Percentiles rank a stretch among this genome's conserved stretches.
Conservation (phyloP, 768 basidiomycete species). For the Lanmaoa rubissima region DNA sequence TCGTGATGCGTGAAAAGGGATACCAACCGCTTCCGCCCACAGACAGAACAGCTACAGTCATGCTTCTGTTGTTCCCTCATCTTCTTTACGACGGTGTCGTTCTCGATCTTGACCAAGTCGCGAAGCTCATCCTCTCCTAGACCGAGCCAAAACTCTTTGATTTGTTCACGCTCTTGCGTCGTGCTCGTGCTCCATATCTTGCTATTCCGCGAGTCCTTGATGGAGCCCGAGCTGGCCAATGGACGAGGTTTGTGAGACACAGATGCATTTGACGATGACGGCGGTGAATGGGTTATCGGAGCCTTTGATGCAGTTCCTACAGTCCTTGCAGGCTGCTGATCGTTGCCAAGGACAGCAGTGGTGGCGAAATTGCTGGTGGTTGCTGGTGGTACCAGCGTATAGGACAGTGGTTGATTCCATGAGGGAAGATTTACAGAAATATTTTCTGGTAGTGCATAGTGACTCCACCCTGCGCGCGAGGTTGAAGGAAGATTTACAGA, state of each 20-base stretch:
- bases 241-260: conserved; percentile 32
- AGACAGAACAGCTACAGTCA: conserved; percentile 92
- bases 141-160: conserved; percentile 97
- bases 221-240: conserved; percentile 25
- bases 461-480: no score
- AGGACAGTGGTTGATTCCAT: conserved; percentile 41
- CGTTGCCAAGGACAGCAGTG: conserved; percentile 25
- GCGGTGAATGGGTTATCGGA: conserved; percentile 53
- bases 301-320: conserved; percentile 57
- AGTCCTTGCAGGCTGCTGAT: conserved; percentile 35
- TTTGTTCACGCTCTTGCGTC: conserved; percentile 91
- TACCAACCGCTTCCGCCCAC: conserved; percentile 92
- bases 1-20: conserved; percentile 24
- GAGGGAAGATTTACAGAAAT: no score
- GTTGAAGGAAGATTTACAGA: no score
- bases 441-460: no score
- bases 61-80: conserved; percentile 99
- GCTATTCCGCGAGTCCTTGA: conserved; percentile 41
- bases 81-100: conserved; percentile 95
- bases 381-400: conserved; percentile 33
- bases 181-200: conserved; percentile 96
- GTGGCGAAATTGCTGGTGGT: conserved; percentile 37
- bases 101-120: conserved; percentile 94
- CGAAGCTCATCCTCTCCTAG: conserved; percentile 89
- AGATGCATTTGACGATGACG: conserved; percentile 36